A percentile compares a stretch with the other conserved stretches of the same genome.
These are phyloP conservation scores for Bretziella fagacearum DNA, from an alignment of 2,329 filamentous ascomycete genomes.

Conservation along the genomic window DNA sequence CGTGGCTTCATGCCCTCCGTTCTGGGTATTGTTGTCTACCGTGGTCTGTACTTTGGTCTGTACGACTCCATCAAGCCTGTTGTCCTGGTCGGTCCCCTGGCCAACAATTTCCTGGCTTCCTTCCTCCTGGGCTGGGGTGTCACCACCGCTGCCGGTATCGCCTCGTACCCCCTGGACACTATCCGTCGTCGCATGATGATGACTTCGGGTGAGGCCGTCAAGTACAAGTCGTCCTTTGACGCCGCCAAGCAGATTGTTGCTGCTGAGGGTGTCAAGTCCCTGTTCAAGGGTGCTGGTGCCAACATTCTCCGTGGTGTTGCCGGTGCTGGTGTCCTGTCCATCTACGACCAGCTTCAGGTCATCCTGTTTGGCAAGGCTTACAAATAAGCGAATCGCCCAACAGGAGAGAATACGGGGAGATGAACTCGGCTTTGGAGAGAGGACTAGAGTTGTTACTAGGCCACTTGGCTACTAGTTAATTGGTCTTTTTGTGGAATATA, in stretches of 20 bases:
- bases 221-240: slow-evolving; percentile 96
- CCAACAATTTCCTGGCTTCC: slow-evolving; percentile 98
- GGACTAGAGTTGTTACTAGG: neutral
- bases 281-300: slow-evolving; percentile 99
- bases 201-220: slow-evolving; percentile 94
- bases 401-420: neutral
- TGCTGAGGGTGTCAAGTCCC: slow-evolving; percentile 93
- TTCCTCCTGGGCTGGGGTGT: slow-evolving; percentile 97
- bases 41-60: slow-evolving; percentile 99
- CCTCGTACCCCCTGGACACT: slow-evolving; percentile 99
- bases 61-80: slow-evolving; percentile 99
- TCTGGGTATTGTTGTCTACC: slow-evolving; percentile 98
- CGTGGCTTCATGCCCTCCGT: slow-evolving; percentile 99
- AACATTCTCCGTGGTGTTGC: slow-evolving; percentile 99
- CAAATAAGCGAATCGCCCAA: slow-evolving; percentile 44
- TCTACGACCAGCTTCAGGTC: slow-evolving; percentile 99
- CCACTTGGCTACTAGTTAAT: neutral
- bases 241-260: slow-evolving; percentile 92
- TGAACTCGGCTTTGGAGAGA: neutral
- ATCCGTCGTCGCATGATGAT: slow-evolving; percentile 99
- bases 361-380: slow-evolving; percentile 99
- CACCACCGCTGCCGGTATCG: slow-evolving; percentile 99
- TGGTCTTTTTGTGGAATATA: neutral
- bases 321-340: slow-evolving; percentile 99
- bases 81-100: slow-evolving; percentile 73